Evolutionary conservation across 2,329 filamentous ascomycete genomes (phyloP).

Genomic region (Stylonectria norvegica): DNA sequence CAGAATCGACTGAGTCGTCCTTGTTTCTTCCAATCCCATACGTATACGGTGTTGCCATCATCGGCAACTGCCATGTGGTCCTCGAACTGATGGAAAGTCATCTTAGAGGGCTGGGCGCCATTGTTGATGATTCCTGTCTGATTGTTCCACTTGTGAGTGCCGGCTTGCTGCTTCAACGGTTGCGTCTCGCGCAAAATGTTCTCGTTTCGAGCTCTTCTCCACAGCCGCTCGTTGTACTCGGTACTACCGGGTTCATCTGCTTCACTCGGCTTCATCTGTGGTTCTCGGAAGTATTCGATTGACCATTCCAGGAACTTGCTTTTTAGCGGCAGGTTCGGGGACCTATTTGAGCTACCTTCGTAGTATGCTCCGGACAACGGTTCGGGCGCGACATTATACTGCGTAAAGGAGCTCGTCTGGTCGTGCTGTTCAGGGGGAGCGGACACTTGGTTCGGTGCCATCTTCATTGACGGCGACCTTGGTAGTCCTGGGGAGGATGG

Average conservation of each 20-base stretch:
- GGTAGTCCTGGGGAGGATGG: conserved; percentile 27
- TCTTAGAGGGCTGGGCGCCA: conserved; percentile 80
- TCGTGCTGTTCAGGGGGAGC: conserved; percentile 74
- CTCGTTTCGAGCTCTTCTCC: conserved; percentile 90
- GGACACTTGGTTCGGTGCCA: conserved; percentile 40
- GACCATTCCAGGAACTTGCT: conserved; percentile 94
- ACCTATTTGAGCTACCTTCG: conserved; percentile 55
- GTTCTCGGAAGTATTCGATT: conserved; percentile 94
- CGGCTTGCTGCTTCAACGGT: conserved; percentile 84
- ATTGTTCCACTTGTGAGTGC: conserved; percentile 82
- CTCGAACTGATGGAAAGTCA: conserved; percentile 98
- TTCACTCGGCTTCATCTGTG: conserved; percentile 95
- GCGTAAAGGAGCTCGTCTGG: conserved; percentile 53
- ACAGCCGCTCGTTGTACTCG: conserved; percentile 92
- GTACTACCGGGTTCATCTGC: conserved; percentile 94
- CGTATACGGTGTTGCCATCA: conserved; percentile 81
- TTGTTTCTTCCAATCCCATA: conserved; percentile 91
- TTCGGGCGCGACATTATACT: conserved; percentile 71
- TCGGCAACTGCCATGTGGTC: conserved; percentile 92
- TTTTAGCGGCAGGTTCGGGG: conserved; percentile 67
- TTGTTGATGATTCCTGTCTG: conserved; percentile 84
- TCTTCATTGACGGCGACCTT: conserved; percentile 34
- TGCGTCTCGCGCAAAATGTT: conserved; percentile 89
- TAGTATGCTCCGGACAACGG: conserved; percentile 77
- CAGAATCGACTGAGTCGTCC: conserved; percentile 78